Evolutionary conservation across 2,329 filamentous ascomycete species (phyloP), one percentile per base, ranked within the genome.

Genomic region (Colletotrichum gloeosporioides): DNA sequence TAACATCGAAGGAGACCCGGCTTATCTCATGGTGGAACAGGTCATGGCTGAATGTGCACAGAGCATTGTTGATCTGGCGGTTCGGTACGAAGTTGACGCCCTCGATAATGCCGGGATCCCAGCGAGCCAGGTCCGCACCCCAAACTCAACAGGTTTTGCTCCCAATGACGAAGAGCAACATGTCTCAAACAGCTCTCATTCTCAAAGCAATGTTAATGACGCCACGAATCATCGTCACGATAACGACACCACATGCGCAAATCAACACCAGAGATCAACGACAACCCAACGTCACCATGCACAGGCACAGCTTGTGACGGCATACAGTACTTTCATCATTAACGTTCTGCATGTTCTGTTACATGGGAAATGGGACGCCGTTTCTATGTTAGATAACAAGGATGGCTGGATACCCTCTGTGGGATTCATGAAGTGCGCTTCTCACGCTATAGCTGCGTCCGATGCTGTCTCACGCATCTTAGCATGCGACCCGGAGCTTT

Each of bases 371-470:
- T 59, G 55, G 25, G 55, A 59, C 55, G 55, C 55, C 0, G 15
- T 59, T 22, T 27, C 25, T 16, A 59, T 59, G 55, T 81, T 90
- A 57, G 88, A 90, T 73, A 85, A 89, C 75, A 82, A 85, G 27
- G 87, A 88, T 69, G 85, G 86, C 79, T 90, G 87, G 87, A 89
- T 88, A 66, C 86, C 87, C 4, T 87, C 87, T 3, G 79, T 84
- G 15, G 82, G 84, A 5, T 89, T 89, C 79, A 82, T 84, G 32
- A 84, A 86, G 75, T 88, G 87, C 73, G 87, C 87, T 6, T 84
- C 85, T 2, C 87, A 89, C 76, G 86, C 88, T 29, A 86, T 90
- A 67, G 84, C 85, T 2, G 88, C 88, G 0, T 87, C 87, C 3
- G 84, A 88, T 59, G 86, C 86, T 3, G 84, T 89, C 18, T 86